Percentiles rank a stretch among this genome's conserved stretches.
Conservation (phyloP, 1,284 basidiomycete species). For the Cutaneotrichosporon dermatis region DNA sequence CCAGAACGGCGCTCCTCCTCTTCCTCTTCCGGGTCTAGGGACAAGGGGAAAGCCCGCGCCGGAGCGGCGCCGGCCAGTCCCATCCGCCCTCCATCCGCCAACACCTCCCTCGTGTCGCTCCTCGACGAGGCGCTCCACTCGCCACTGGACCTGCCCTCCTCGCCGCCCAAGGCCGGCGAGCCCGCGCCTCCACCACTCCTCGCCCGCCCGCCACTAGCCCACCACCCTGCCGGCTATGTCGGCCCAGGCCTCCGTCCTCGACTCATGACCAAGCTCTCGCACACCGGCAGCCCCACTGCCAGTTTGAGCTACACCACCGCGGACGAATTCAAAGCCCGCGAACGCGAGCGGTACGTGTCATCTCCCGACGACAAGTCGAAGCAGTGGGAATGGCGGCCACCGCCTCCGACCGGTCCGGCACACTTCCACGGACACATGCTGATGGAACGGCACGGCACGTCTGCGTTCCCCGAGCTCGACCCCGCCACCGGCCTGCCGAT, state of each 20-base stretch:
- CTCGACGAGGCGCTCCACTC: constrained; percentile 36
- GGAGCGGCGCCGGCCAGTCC: constrained; percentile 5
- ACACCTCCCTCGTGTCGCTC: constrained; percentile 9
- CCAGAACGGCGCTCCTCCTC: neutral
- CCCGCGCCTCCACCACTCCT: neutral
- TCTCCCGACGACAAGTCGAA: neutral
- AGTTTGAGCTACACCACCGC: constrained; percentile 28
- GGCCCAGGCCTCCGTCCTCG: constrained; percentile 21
- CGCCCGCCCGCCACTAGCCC: constrained; percentile 2
- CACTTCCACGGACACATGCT: constrained; percentile 3
- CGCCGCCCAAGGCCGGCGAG: constrained; percentile 1
- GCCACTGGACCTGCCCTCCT: constrained; percentile 20
- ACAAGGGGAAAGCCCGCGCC: constrained; percentile 27
- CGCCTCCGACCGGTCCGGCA: neutral
- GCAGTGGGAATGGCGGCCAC: constrained; percentile 1
- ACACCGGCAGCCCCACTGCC: constrained; percentile 32
- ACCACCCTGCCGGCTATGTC: neutral
- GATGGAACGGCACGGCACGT: constrained; percentile 1
- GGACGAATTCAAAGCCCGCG: constrained; percentile 10
- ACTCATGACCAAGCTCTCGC: constrained; percentile 34
- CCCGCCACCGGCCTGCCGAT: constrained; percentile 39
- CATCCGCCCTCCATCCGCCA: neutral
- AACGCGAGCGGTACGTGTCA: constrained; percentile 5
- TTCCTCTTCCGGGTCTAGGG: neutral
- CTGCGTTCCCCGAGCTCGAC: constrained; percentile 41